Percentiles rank a stretch among this genome's conserved stretches.
Evolutionary conservation across 2,329 filamentous ascomycete genomes (phyloP).

Genomic region (Pseudodiploospora longispora): DNA sequence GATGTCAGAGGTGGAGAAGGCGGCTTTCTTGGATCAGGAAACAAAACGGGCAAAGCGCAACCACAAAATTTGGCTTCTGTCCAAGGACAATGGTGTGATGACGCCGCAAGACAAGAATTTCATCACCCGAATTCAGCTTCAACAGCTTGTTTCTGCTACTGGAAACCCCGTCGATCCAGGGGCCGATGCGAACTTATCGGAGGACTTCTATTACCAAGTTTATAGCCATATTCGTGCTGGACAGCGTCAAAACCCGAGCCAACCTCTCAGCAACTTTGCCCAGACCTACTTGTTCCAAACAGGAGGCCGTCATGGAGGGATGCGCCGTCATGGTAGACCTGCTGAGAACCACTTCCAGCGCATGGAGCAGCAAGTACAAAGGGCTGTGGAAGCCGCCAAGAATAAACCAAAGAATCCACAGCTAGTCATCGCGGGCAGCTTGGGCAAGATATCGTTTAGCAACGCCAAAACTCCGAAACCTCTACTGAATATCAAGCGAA

Average conservation of each 20-base stretch:
- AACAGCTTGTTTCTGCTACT: slow-evolving; percentile 88
- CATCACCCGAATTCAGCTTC: slow-evolving; percentile 93
- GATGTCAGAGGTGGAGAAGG: slow-evolving; percentile 76
- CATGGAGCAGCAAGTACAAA: slow-evolving; percentile 98
- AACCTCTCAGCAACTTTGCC: slow-evolving; percentile 91
- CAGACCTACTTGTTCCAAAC: slow-evolving; percentile 97
- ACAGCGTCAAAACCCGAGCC: slow-evolving; percentile 81
- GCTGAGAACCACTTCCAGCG: slow-evolving; percentile 97
- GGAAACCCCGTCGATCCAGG: slow-evolving; percentile 76
- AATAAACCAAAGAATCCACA: slow-evolving; percentile 97
- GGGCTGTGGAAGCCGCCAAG: slow-evolving; percentile 94
- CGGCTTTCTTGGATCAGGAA: slow-evolving; percentile 79
- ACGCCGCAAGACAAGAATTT: slow-evolving; percentile 99
- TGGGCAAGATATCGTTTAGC: slow-evolving; percentile 98
- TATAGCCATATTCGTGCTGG: slow-evolving; percentile 89
- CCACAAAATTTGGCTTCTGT: slow-evolving; percentile 92
- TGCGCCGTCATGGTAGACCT: slow-evolving; percentile 67
- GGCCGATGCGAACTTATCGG: slow-evolving; percentile 70
- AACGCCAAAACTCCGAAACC: slow-evolving; percentile 97
- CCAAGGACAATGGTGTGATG: slow-evolving; percentile 94
- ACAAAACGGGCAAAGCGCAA: slow-evolving; percentile 94
- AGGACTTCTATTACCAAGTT: slow-evolving; percentile 99
- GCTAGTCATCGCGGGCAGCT: slow-evolving; percentile 87
- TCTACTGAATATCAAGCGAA: slow-evolving; percentile 87
- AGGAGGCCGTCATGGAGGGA: slow-evolving; percentile 68